Evolutionary conservation across 257 asterid genomes (phyloP), one percentile per base, ranked within the genome.

Genomic region (Avicennia marina): DNA sequence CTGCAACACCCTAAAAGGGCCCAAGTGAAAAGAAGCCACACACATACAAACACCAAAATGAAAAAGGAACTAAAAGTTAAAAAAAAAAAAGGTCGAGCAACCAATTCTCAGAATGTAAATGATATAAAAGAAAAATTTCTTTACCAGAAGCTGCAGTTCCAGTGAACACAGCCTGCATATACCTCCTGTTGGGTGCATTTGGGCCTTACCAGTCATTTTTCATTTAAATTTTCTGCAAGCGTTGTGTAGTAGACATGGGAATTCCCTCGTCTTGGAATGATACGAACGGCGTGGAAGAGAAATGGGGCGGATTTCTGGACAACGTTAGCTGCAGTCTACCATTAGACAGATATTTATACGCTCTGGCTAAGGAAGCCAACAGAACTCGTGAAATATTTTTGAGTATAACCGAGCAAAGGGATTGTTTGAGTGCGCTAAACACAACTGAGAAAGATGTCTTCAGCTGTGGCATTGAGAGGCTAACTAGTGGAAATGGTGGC

Each of bases 91-190:
- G n/a, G n/a, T n/a, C 34, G 8, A 4, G 34, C 4, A 29, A 29
- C 34, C 34, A 0, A 0, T 4, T 8, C 34, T 36, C 41, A 36
- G 7, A 29, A 29, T 29, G 7, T 7, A 29, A 2, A 29, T 29
- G 7, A 29, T 2, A 7, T 2, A 29, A 29, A 7, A 3, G 10
- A 2, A 12, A 36, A 36, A 36, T 36, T 29, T 29, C 41, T 36
- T 69, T 62, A 90, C 98, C 96, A 29, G 98, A 90, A 71, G 87
- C 89, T 46, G 94, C 98, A 64, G 98, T 90, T 38, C 98, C 98
- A 17, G 95, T 95, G 16, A 87, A 65, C 42, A 81, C 85, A 67
- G 95, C 98, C 67, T 90, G 98, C 98, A 90, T 90, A 60, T 87
- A 90, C 70, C 95, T 78, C 68, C n/a, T n/a, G n/a, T n/a, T n/a